phyloP scores from a whole-genome alignment of 2,329 filamentous ascomycete species.

The Elsinoe fawcettii region DNA sequence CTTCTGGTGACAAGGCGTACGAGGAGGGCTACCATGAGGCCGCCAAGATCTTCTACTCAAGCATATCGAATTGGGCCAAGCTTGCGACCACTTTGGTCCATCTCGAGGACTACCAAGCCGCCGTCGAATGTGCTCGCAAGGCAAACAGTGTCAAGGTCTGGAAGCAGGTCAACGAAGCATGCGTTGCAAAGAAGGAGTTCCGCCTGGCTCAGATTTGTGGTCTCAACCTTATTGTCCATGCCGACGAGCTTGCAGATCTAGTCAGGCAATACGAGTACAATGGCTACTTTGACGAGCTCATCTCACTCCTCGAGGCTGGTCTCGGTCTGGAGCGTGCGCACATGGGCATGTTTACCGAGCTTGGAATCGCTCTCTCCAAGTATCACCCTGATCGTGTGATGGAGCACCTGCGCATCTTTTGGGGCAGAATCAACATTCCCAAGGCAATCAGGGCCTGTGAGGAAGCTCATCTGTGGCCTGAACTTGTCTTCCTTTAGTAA shows the following conservation, averaged over 20 bases:
- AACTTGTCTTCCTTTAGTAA: slow-evolving; percentile 85
- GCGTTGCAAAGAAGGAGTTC: slow-evolving; percentile 97
- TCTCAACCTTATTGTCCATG: slow-evolving; percentile 94
- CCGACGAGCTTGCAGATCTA: slow-evolving; percentile 84
- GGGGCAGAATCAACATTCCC: slow-evolving; percentile 93
- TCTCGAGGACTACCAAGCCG: slow-evolving; percentile 91
- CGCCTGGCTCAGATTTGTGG: slow-evolving; percentile 97
- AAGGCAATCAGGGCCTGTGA: slow-evolving; percentile 93
- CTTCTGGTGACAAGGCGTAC: slow-evolving; percentile 96
- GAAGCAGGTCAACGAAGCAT: slow-evolving; percentile 97
- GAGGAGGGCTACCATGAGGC: slow-evolving; percentile 90
- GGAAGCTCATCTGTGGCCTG: slow-evolving; percentile 92
- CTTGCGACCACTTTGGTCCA: slow-evolving; percentile 96
- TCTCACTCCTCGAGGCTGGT: slow-evolving; percentile 85
- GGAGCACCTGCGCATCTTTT: slow-evolving; percentile 98
- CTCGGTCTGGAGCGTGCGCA: slow-evolving; percentile 65
- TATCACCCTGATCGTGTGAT: slow-evolving; percentile 94
- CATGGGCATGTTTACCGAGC: slow-evolving; percentile 93
- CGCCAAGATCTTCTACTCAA: slow-evolving; percentile 97
- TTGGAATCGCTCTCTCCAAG: slow-evolving; percentile 85
- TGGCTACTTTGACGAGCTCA: slow-evolving; percentile 98
- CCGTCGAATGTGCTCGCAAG: slow-evolving; percentile 94
- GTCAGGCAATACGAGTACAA: slow-evolving; percentile 96
- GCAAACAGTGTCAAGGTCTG: slow-evolving; percentile 99
- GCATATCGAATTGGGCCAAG: slow-evolving; percentile 99